phyloP scores from a whole-genome alignment of 2,329 filamentous ascomycete species.

The Colletotrichum destructivum region DNA sequence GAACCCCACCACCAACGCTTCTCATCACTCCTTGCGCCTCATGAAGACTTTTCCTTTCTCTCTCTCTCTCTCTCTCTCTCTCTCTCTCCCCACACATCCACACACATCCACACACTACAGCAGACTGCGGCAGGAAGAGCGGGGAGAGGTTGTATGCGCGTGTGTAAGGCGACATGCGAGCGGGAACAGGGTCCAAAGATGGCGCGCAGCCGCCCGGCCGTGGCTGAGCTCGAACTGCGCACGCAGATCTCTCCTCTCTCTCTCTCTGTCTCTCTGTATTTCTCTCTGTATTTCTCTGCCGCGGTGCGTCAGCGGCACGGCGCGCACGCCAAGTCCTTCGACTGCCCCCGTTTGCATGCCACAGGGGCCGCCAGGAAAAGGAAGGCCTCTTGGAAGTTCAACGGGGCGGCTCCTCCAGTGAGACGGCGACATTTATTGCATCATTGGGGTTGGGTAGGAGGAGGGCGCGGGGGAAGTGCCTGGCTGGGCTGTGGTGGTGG shows the following conservation, averaged over 20 bases:
- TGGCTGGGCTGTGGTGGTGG: background rate
- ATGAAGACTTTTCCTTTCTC: background rate
- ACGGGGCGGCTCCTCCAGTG: background rate
- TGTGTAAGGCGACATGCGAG: background rate
- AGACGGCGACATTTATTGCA: background rate
- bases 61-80: background rate
- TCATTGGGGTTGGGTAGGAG: background rate
- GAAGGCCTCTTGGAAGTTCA: background rate
- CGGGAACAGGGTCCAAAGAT: background rate
- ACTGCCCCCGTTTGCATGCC: background rate
- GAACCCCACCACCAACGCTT: background rate
- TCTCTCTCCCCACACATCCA: background rate
- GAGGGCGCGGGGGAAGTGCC: background rate
- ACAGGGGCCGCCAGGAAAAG: background rate
- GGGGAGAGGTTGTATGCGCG: background rate
- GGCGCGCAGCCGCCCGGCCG: constrained; percentile 23
- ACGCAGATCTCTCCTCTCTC: background rate
- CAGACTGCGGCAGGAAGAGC: constrained; percentile 32
- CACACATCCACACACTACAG: background rate
- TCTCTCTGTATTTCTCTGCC: too few species aligned
- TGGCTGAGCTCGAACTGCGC: constrained; percentile 25
- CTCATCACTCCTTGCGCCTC: background rate
- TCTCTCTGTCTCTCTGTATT: background rate
- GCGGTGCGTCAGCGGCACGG: constrained; percentile 2
- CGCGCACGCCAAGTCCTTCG: background rate